Evolutionary conservation across 208 protist species (phyloP).

Genomic region (Angomonas deanei): DNA sequence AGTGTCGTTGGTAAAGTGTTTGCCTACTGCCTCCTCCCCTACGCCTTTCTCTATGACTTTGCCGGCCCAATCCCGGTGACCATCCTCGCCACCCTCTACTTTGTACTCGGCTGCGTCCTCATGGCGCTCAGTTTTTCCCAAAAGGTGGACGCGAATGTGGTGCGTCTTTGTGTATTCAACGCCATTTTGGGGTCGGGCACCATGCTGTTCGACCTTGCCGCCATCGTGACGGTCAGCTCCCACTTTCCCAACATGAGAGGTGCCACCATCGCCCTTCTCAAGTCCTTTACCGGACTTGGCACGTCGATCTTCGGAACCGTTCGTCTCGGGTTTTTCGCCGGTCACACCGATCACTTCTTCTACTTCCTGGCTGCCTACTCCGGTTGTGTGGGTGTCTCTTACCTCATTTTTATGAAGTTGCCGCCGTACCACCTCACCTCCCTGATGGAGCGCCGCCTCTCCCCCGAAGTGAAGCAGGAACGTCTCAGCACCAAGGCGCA

Average conservation of each 20-base stretch:
- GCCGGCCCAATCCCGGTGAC: background rate
- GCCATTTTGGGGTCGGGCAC: slow-evolving; percentile 9
- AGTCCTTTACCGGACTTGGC: slow-evolving; percentile 34
- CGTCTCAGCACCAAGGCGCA: slow-evolving; percentile 8
- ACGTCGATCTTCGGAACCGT: slow-evolving; percentile 29
- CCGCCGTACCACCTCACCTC: background rate
- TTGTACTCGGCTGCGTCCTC: background rate
- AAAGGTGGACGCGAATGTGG: slow-evolving; percentile 13
- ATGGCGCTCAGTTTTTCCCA: background rate
- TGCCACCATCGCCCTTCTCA: slow-evolving; percentile 28
- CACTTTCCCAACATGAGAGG: slow-evolving; percentile 27
- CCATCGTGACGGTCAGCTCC: slow-evolving; percentile 23
- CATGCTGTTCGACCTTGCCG: slow-evolving; percentile 19
- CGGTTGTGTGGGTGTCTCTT: slow-evolving; percentile 4
- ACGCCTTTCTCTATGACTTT: background rate
- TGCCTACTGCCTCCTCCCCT: background rate
- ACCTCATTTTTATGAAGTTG: slow-evolving; percentile 6
- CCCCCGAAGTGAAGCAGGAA: slow-evolving; percentile 7
- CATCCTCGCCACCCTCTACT: background rate
- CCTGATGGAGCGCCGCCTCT: background rate
- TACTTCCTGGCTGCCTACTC: slow-evolving; percentile 19
- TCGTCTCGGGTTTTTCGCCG: slow-evolving; percentile 25
- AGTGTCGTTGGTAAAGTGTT: background rate
- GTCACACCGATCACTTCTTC: slow-evolving; percentile 18
- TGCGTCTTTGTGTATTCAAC: slow-evolving; percentile 11